phyloP scores from a whole-genome alignment of 768 basidiomycete genomes.

The Agrocybe praecox region DNA sequence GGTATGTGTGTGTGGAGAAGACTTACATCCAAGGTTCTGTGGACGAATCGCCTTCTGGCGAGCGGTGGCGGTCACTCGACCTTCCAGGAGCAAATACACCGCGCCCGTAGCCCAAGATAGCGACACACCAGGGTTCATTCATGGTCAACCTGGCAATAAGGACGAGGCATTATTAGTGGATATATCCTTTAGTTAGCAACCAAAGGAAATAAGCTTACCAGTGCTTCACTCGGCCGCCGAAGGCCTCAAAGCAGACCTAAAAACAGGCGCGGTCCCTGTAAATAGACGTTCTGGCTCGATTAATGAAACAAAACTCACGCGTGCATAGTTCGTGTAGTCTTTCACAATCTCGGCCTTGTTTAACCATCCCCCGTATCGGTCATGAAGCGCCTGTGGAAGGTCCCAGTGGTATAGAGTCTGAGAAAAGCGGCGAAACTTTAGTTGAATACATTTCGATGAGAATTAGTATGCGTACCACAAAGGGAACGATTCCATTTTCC shows the following conservation, averaged over 20 bases:
- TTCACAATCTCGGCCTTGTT: constrained; percentile 70
- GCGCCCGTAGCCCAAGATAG: constrained; percentile 69
- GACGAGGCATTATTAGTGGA: constrained; percentile 18
- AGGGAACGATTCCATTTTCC: constrained; percentile 63
- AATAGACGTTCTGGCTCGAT: constrained; percentile 12
- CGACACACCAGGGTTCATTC: constrained; percentile 78
- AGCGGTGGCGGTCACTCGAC: constrained; percentile 63
- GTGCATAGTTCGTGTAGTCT: constrained; percentile 66
- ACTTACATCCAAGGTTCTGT: constrained; percentile 74
- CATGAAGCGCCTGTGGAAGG: constrained; percentile 72
- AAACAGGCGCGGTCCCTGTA: constrained; percentile 11
- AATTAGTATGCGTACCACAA: constrained; percentile 48
- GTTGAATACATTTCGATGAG: not conserved
- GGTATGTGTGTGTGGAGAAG: not conserved
- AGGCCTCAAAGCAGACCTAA: constrained; percentile 72
- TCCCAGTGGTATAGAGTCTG: constrained; percentile 83
- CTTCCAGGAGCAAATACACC: constrained; percentile 75
- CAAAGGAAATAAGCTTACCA: constrained; percentile 43
- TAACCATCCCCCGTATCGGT: constrained; percentile 77
- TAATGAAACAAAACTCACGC: constrained; percentile 30
- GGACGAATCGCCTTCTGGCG: constrained; percentile 61
- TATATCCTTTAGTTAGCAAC: constrained; percentile 8
- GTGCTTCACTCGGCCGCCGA: constrained; percentile 76
- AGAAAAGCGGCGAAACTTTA: not conserved
- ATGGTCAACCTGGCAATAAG: constrained; percentile 59